Base-by-base conservation (phyloP, 78 protist species). In the Dictyostelium discoideum region DNA sequence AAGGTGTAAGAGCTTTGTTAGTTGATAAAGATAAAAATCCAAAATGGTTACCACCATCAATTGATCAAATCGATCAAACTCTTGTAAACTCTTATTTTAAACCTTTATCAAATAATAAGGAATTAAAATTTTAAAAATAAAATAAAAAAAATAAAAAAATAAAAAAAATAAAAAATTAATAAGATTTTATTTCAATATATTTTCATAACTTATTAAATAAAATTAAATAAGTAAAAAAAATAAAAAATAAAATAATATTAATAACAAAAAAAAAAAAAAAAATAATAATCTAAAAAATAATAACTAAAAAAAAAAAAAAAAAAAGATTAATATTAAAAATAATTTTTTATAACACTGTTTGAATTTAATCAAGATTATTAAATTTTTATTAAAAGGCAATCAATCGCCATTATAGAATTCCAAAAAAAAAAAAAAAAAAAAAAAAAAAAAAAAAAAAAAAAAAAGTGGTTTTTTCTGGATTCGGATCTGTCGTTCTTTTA, bases 21-120 rank as follows among this genome's bases (percentile, higher is more conserved):
- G 97, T 95, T 29, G 97, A 95, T 76, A 95, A 95, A 57, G 97
- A 95, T 83, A 95, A 89, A 57, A 95, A 95, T 24, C 97, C 97
- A 87, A 82, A 95, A 57, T 95, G 97, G 97, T 63, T 46, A 4
- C 97, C 97, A 42, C 7, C 79, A 11, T 29, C 84, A 13, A 29
- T 95, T 5, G 20, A 24, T 8, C 78, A 84, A 63, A 93, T 95
- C 1, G 67, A 93, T 10, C 81, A 95, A n/a, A 29, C 50, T 2
- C 39, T 69, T 39, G 94, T 95, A 2, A 22, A 79, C 14, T 81
- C 85, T 44, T 95, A 95, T 54, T 95, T 95, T 73, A 54, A 87
- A 18, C 85, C 94, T 37, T 74, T 93, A 54, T 5, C n/a, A 57
- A 8, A 20, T 18, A n/a, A 48, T 32, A 48, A 44, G 32, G 96